These are phyloP conservation scores for Betula pendula DNA, from an alignment of 306 rosid species.

Conservation along the genomic window DNA sequence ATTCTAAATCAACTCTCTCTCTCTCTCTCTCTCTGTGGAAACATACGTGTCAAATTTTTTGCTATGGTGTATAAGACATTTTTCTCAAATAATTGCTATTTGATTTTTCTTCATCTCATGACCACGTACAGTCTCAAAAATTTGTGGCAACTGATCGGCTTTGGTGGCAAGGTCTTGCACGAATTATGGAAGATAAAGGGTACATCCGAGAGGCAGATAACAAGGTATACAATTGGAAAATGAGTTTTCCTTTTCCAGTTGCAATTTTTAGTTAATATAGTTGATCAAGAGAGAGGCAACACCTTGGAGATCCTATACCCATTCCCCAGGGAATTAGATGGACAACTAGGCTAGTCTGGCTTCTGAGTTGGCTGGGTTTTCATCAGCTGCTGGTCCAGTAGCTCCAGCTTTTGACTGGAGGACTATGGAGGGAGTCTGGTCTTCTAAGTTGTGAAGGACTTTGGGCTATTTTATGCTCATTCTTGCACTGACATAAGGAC, in stretches of 20 bases:
- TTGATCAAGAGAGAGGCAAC: neutral
- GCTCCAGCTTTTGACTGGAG: neutral
- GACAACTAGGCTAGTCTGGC: neutral
- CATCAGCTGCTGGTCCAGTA: too few species aligned
- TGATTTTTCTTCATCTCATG: slow-evolving; percentile 22
- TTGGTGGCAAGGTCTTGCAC: slow-evolving; percentile 95
- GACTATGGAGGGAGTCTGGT: neutral
- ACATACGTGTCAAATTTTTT: slow-evolving; percentile 6
- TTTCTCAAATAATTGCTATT: neutral
- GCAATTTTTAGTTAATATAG: slow-evolving; percentile 2
- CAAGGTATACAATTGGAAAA: slow-evolving; percentile 44
- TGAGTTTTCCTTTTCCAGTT: slow-evolving; percentile 1
- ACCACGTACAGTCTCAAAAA: slow-evolving; percentile 52
- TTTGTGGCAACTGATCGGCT: slow-evolving; percentile 59
- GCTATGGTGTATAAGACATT: slow-evolving; percentile 2
- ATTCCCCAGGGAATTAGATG: neutral
- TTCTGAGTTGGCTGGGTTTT: neutral
- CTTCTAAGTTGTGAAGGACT: neutral
- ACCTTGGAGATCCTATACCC: neutral
- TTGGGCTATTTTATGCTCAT: neutral
- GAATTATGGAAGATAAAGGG: slow-evolving; percentile 77
- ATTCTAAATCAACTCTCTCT: slow-evolving; percentile 19
- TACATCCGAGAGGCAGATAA: slow-evolving; percentile 66
- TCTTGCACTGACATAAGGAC: neutral
- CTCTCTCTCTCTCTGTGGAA: neutral